These are phyloP conservation scores for Neurospora terricola DNA, from an alignment of 495 filamentous ascomycete genomes.

Conservation along the genomic window DNA sequence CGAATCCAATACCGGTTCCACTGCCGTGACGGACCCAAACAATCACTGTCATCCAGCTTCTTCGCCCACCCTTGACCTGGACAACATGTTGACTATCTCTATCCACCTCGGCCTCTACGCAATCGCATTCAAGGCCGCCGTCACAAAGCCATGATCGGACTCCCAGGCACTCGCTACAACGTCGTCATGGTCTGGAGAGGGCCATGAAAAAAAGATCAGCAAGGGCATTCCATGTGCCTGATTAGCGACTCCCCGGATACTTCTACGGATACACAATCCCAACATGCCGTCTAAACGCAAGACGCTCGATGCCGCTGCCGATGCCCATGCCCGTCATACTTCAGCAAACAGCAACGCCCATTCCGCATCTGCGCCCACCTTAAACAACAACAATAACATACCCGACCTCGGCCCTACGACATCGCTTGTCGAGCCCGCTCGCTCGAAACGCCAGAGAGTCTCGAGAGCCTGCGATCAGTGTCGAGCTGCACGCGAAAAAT, in stretches of 20 bases:
- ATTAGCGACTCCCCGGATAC: not conserved
- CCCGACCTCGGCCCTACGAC: conserved; percentile 11
- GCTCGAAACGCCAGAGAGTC: conserved; percentile 48
- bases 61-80: not conserved
- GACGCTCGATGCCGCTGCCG: conserved; percentile 2
- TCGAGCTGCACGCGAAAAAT: conserved; percentile 55
- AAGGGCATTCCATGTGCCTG: not conserved
- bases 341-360: not conserved
- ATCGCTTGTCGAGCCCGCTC: conserved; percentile 4
- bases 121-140: not conserved
- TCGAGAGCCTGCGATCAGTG: conserved; percentile 62
- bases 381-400: conserved; percentile 8
- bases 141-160: not conserved
- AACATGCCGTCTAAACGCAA: conserved; percentile 18
- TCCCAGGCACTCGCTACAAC: not conserved
- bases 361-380: not conserved
- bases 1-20: not conserved
- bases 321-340: not conserved
- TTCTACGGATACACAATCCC: not conserved
- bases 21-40: not conserved
- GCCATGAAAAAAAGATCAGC: not conserved
- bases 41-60: not conserved
- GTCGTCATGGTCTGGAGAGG: not conserved
- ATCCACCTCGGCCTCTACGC: not conserved
- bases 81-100: not conserved